Base-by-base conservation (phyloP, 257 asterid species). In the Fraxinus cuspidata region DNA sequence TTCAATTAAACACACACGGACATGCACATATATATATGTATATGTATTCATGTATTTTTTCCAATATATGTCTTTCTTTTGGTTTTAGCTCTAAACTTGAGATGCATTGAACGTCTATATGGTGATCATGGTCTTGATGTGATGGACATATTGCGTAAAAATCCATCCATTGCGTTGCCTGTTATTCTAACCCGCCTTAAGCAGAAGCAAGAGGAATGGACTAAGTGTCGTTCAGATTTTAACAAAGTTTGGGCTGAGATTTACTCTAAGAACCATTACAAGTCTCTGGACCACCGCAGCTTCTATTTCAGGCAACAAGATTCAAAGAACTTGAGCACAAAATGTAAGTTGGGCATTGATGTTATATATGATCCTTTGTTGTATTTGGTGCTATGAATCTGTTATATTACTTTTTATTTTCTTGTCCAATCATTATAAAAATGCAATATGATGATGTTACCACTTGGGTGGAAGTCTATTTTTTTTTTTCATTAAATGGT, bases 171-270 rank as follows among this genome's bases (percentile, higher is more conserved):
- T 78, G 87, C 94, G 44, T 86, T 96, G 87, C 97, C 96, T 74
- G 96, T 92, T 70, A 81, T 93, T 83, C 85, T 96, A 74, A 92
- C 94, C 74, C 98, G 99, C 70, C 84, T 96, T 64, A 96, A 91
- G 89, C 99, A 96, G 90, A 96, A 93, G 88, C 99, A 96, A 80
- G 99, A 93, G 75, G 99, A 94, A 83, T 96, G 99, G 99, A 88
- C 91, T 8, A 90, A 87, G 81, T 93, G 97, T 75, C 99, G 97
- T 71, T 75, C 86, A 53, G 98, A 96, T 83, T 93, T 93, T 72
- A 92, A 94, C 90, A 94, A 92, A 86, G 97, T 96, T 80, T 96
- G 99, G 98, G 97, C 97, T 23, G 99, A 90, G 58, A 89, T 96
- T 85, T 96, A 92, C 91, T 77, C 92, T 5, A 94, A 90, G 91